Evolutionary conservation across 345 rosid species (phyloP).

Genomic region (Trapa bicornis): DNA sequence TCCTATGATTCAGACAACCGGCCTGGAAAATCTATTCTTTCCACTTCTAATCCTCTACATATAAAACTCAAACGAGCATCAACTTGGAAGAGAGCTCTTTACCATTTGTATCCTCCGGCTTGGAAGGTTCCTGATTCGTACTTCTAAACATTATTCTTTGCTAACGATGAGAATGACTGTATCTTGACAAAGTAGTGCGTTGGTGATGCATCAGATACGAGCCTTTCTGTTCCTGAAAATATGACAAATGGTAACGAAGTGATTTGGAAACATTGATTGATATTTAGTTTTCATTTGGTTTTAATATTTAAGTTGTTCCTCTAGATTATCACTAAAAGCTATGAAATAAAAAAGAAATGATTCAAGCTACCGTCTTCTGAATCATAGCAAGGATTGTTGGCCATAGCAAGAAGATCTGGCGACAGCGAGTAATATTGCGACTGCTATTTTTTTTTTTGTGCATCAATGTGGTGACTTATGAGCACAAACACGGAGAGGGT

Average conservation of each 20-base stretch:
- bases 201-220: constrained; percentile 37
- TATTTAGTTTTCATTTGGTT: not conserved
- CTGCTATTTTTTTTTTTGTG: too few relatives aligned
- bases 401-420: constrained; percentile 6
- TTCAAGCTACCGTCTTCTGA: constrained; percentile 6
- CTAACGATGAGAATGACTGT: constrained; percentile 34
- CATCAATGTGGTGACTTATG: not conserved
- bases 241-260: not conserved
- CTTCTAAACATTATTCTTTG: constrained; percentile 28
- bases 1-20: too few relatives aligned
- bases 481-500: not conserved
- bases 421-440: not conserved
- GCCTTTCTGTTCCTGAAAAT: constrained; percentile 10
- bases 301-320: not conserved
- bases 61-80: not conserved
- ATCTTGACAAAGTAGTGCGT: constrained; percentile 40
- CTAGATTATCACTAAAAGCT: not conserved
- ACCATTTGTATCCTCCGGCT: constrained; percentile 74
- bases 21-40: not conserved
- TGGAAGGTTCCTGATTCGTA: constrained; percentile 53
- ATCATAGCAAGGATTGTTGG: not conserved
- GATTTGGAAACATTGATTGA: not conserved
- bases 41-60: not conserved
- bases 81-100: not conserved
- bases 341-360: not conserved